phyloP scores from a whole-genome alignment of 2,329 filamentous ascomycete genomes.

The Fusarium vanettenii region DNA sequence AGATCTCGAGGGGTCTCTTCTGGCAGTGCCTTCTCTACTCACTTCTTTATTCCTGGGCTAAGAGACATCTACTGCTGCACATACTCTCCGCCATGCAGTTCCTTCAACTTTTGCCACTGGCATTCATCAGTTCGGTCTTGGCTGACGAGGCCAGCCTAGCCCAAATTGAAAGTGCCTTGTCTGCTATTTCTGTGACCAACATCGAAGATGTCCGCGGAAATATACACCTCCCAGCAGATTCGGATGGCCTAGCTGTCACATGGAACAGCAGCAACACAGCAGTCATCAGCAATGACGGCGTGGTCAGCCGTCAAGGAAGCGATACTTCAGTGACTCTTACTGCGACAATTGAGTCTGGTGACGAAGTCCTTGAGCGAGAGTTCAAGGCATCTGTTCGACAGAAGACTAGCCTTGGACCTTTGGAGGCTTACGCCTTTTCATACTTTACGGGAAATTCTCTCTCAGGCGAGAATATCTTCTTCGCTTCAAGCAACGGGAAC shows the following conservation, averaged over 20 bases:
- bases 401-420: conserved; percentile 46
- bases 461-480: conserved; percentile 63
- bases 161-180: conserved; percentile 7
- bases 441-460: conserved; percentile 61
- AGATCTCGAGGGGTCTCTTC: neutral
- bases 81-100: neutral
- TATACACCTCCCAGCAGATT: conserved; percentile 47
- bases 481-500: conserved; percentile 64
- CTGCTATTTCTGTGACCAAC: conserved; percentile 45
- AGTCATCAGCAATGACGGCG: conserved; percentile 50
- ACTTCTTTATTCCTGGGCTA: neutral
- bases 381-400: conserved; percentile 50
- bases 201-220: conserved; percentile 54
- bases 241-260: conserved; percentile 46
- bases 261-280: conserved; percentile 51
- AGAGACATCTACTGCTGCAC: neutral
- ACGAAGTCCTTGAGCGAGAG: conserved; percentile 42
- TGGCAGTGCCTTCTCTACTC: neutral
- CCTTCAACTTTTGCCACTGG: neutral
- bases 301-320: conserved; percentile 48
- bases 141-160: neutral
- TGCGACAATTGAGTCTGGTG: conserved; percentile 46
- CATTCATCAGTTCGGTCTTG: neutral
- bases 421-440: conserved; percentile 62
- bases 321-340: conserved; percentile 48